Conservation (phyloP, 2,329 filamentous ascomycete species). For the Torrubiella hemipterigena region DNA sequence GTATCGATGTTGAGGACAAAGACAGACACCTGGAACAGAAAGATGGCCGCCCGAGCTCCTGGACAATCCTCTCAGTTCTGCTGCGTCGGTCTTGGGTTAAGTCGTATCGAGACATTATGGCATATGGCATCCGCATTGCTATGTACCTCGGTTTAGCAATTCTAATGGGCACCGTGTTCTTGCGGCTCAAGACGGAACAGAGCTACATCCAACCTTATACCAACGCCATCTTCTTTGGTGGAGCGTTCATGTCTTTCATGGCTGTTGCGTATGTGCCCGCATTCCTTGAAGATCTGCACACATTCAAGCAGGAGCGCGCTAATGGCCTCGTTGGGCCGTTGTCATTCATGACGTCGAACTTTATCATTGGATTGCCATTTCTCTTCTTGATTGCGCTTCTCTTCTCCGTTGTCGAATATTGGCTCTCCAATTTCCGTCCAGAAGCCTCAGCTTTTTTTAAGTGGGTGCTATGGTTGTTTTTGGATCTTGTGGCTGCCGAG, state of each 20-base stretch:
- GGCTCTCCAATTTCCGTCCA: slow-evolving; percentile 64
- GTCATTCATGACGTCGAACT: slow-evolving; percentile 66
- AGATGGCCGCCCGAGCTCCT: slow-evolving; percentile 28
- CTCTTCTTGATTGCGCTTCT: slow-evolving; percentile 66
- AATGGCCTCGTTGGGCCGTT: slow-evolving; percentile 72
- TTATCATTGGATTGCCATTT: slow-evolving; percentile 70
- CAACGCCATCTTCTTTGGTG: slow-evolving; percentile 70
- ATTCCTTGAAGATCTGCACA: slow-evolving; percentile 65
- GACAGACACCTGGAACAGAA: slow-evolving; percentile 11
- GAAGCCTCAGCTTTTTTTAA: slow-evolving; percentile 56
- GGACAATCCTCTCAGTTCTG: slow-evolving; percentile 47
- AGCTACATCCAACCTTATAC: slow-evolving; percentile 67
- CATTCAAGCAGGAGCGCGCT: slow-evolving; percentile 64
- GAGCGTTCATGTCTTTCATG: slow-evolving; percentile 71
- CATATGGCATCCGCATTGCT: slow-evolving; percentile 68
- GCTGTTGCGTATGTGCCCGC: slow-evolving; percentile 76
- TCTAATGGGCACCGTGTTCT: slow-evolving; percentile 82
- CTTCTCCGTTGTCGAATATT: slow-evolving; percentile 68
- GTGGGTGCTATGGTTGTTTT: slow-evolving; percentile 75
- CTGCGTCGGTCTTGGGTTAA: slow-evolving; percentile 75
- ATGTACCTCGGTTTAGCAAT: slow-evolving; percentile 71
- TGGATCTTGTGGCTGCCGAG: slow-evolving; percentile 73
- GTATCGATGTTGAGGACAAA: slow-evolving; percentile 13
- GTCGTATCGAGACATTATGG: slow-evolving; percentile 71
- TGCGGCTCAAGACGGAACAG: slow-evolving; percentile 57